Base-by-base conservation (phyloP, 2,329 filamentous ascomycete genomes). In the Fusarium domesticum region DNA sequence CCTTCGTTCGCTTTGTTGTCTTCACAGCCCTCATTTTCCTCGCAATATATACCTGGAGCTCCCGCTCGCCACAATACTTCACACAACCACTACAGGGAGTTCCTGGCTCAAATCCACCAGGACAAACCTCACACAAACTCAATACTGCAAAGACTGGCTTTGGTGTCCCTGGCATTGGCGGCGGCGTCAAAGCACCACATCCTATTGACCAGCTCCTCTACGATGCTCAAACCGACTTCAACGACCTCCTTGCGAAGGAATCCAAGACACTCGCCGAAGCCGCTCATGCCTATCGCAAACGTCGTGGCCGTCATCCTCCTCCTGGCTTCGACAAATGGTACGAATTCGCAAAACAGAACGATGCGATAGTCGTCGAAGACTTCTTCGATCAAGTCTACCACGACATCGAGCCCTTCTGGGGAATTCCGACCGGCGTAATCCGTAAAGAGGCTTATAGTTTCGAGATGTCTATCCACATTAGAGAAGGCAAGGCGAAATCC, bases 351-450 rank as follows among this genome's bases (percentile, higher is more conserved):
- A 62, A 64, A 20, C 66, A 74, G 16, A 68, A 72, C 39, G 68
- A 77, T 20, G 75, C 77, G 16, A 57, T 83, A 44, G 70, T 84
- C 11, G 68, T 84, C 10, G 81, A 84, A 54, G 76, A 80, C 38
- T 84, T 83, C 54, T 84, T 83, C 63, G 77, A 83, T 53, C 80
- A 80, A 49, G 76, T 84, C 41, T 78, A 82, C 64, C 73, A 81
- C 50, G 81, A 85, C 51, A 63, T 84, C 11, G 70, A 76, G 38
- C 77, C 77, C 2, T 79, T 80, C 54, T 81, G 77, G 77, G 77
- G 72, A 10, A 56, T 79, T 10, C 67, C 75, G 8, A 65, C 77
- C 2, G 62, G 63, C 6, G 44, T 63, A 18, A 72, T 81, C 34
- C 76, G 76, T 43, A 72, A 72, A 51, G 76, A 81, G 47, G 73